These are phyloP conservation scores for Codiaeum variegatum DNA, from an alignment of 441 rosid species.

Conservation along the genomic window DNA sequence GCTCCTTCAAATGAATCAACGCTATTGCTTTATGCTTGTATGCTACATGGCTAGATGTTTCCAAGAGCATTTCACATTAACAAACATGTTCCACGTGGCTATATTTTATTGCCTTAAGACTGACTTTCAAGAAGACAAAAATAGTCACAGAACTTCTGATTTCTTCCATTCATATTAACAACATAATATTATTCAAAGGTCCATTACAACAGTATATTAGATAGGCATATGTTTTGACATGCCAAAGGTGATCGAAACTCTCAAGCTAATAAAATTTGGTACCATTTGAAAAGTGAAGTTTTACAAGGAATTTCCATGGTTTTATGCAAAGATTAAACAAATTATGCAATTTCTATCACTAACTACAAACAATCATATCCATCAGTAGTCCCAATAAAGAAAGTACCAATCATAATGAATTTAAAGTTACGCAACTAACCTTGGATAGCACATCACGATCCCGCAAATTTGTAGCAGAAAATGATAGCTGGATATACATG, in stretches of 20 bases:
- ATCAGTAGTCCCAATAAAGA: background rate
- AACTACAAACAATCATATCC: background rate
- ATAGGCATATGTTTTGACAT: background rate
- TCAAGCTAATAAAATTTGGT: background rate
- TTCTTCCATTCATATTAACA: background rate
- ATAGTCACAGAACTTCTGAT: background rate
- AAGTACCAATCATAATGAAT: constrained; percentile 1
- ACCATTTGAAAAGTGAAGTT: background rate
- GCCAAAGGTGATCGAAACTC: background rate
- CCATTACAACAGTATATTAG: background rate
- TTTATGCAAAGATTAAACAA: background rate
- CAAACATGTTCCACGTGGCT: background rate
- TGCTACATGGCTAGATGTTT: background rate
- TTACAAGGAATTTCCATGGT: background rate
- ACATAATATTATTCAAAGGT: background rate
- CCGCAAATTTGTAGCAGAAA: constrained; percentile 81
- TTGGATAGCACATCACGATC: constrained; percentile 78
- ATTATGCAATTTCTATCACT: background rate
- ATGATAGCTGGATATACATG: constrained; percentile 62
- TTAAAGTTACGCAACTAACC: constrained; percentile 44
- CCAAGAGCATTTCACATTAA: background rate
- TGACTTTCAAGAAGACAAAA: background rate
- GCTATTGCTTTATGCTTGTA: background rate
- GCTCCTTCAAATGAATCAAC: background rate
- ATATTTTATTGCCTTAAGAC: background rate